Evolutionary conservation across 805 yeast genomes (phyloP).

Genomic region (Candida schatavii): DNA sequence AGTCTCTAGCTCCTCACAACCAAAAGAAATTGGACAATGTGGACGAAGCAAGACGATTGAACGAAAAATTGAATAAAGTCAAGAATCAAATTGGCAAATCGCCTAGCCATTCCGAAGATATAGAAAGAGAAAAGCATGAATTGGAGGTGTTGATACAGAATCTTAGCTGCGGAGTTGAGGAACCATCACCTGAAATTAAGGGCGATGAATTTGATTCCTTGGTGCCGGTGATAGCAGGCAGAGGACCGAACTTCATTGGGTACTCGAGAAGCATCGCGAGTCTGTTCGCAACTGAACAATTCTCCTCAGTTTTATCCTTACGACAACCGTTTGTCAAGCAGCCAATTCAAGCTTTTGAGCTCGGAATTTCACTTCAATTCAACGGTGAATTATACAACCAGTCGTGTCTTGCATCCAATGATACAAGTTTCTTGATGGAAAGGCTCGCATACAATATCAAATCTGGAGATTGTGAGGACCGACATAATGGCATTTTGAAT

Average conservation of each 20-base stretch:
- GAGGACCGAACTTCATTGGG: conserved; percentile 62
- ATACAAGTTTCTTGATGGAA: conserved; percentile 53
- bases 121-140: conserved; percentile 7
- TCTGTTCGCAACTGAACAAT: conserved; percentile 25
- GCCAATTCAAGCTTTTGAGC: conserved; percentile 45
- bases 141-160: conserved; percentile 15
- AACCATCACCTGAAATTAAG: not conserved
- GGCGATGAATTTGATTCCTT: conserved; percentile 6
- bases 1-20: conserved; percentile 16
- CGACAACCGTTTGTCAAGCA: conserved; percentile 78
- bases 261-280: conserved; percentile 2
- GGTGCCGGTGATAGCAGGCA: conserved; percentile 33
- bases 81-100: conserved; percentile 28
- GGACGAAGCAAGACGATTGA: conserved; percentile 24
- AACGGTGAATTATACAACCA: conserved; percentile 86
- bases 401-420: conserved; percentile 54
- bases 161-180: conserved; percentile 4
- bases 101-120: conserved; percentile 7
- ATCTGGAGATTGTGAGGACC: not conserved
- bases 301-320: conserved; percentile 76
- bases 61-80: conserved; percentile 18
- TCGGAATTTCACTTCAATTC: conserved; percentile 55
- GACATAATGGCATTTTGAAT: conserved; percentile 33
- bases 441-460: conserved; percentile 24
- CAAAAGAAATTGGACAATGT: conserved; percentile 26